phyloP scores from a whole-genome alignment of 768 basidiomycete genomes.

The Steccherinum ochraceum region DNA sequence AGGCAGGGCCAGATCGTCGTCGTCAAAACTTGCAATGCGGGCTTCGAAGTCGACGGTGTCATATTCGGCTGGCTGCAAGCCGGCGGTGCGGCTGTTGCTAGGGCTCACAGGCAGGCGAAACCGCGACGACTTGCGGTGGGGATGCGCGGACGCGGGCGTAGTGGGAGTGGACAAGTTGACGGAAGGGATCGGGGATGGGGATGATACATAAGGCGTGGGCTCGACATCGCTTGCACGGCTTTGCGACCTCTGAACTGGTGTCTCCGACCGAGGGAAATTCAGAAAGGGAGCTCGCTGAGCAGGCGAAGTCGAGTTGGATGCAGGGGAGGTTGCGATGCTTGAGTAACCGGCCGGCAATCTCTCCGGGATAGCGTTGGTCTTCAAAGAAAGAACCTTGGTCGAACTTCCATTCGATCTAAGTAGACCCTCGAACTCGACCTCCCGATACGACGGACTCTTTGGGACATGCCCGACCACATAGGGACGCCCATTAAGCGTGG shows the following conservation, averaged over 20 bases:
- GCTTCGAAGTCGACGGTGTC: conserved; percentile 82
- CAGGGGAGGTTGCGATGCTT: conserved; percentile 19
- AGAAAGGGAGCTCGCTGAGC: too few relatives aligned
- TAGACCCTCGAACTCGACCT: conserved; percentile 77
- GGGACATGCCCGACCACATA: conserved; percentile 60
- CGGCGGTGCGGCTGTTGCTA: conserved; percentile 39
- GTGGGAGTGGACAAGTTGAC: neutral
- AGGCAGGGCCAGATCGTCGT: conserved; percentile 25
- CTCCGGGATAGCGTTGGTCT: conserved; percentile 9
- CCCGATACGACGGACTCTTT: conserved; percentile 45
- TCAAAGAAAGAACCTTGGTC: conserved; percentile 33
- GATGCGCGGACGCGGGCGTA: conserved; percentile 8
- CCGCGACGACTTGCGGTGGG: conserved; percentile 36
- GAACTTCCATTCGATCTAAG: conserved; percentile 45
- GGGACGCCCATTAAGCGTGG: conserved; percentile 74
- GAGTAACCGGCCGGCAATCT: conserved; percentile 17
- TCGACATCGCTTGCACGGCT: conserved; percentile 6
- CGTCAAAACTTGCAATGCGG: conserved; percentile 58
- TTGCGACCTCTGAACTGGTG: conserved; percentile 1
- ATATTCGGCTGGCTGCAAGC: conserved; percentile 66
- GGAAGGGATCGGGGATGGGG: neutral
- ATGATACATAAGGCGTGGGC: neutral
- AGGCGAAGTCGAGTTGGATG: conserved; percentile 2
- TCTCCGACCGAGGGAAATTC: neutral
- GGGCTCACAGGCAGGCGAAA: conserved; percentile 62